Evolutionary conservation across 345 rosid genomes (phyloP).

Genomic region (Bretschneidera sinensis): DNA sequence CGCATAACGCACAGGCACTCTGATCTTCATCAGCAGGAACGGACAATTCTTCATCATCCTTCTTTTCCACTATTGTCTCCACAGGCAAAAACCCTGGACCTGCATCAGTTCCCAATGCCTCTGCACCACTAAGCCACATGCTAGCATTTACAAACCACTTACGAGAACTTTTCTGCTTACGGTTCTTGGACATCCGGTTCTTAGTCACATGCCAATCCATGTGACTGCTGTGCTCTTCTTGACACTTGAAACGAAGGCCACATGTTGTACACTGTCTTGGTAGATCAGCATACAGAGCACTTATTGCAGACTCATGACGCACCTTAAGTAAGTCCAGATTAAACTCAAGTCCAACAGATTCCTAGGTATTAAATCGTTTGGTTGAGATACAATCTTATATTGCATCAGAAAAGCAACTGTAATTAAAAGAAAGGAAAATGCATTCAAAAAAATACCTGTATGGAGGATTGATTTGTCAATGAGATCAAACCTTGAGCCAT

Average conservation of each 20-base stretch:
- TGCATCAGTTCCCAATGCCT: conserved; percentile 89
- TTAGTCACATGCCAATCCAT: conserved; percentile 99
- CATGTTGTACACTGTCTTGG: conserved; percentile 98
- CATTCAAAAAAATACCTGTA: conserved; percentile 57
- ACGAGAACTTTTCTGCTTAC: conserved; percentile 91
- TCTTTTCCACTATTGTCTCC: conserved; percentile 66
- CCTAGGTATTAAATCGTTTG: conserved; percentile 44
- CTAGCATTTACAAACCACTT: conserved; percentile 94
- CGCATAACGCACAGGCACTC: conserved; percentile 87
- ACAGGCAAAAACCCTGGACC: conserved; percentile 86
- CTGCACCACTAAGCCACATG: conserved; percentile 99
- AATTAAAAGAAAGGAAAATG: conserved; percentile 9
- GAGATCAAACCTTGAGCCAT: conserved; percentile 94
- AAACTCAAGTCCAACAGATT: conserved; percentile 68
- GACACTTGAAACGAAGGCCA: conserved; percentile 87
- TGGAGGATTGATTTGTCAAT: conserved; percentile 48
- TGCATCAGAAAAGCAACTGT: conserved; percentile 6
- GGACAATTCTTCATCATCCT: conserved; percentile 87
- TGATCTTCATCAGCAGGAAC: conserved; percentile 99
- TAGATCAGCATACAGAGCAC: conserved; percentile 73
- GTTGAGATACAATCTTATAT: conserved; percentile 22
- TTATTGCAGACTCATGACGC: conserved; percentile 79
- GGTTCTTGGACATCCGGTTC: conserved; percentile 92
- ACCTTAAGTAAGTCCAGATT: conserved; percentile 73
- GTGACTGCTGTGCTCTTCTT: conserved; percentile 94